These are phyloP conservation scores for Solanum ossicruentum DNA, from an alignment of 257 asterid species.

Conservation along the genomic window DNA sequence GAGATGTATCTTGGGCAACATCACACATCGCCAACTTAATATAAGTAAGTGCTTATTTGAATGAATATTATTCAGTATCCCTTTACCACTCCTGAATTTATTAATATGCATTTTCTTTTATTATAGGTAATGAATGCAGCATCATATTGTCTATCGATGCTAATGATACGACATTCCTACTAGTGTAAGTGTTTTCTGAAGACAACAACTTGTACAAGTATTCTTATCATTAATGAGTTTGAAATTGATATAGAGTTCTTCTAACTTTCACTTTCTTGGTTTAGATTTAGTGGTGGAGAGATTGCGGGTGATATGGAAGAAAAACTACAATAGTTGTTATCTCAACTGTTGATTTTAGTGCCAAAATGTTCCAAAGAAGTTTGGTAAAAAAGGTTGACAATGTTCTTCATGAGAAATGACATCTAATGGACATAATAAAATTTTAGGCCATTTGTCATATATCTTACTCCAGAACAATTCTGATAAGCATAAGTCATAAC, in stretches of 20 bases:
- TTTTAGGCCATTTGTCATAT: constrained; percentile 87
- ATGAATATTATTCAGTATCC: neutral
- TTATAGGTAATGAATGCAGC: constrained; percentile 46
- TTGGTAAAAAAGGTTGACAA: constrained; percentile 41
- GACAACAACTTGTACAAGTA: neutral
- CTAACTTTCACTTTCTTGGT: constrained; percentile 76
- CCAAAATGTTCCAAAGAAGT: constrained; percentile 49
- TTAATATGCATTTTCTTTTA: neutral
- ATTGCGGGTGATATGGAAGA: constrained; percentile 40
- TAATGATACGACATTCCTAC: constrained; percentile 45
- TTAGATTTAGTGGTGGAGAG: constrained; percentile 24
- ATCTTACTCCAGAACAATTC: constrained; percentile 85
- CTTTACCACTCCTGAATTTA: neutral
- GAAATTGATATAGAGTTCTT: constrained; percentile 7
- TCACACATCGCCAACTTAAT: constrained; percentile 44
- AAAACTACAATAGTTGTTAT: constrained; percentile 55
- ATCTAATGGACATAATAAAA: constrained; percentile 88
- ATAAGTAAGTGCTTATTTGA: constrained; percentile 25
- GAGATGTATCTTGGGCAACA: too few relatives aligned
- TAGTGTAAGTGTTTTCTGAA: constrained; percentile 35
- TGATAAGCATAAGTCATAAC: constrained; percentile 92
- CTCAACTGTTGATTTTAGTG: neutral
- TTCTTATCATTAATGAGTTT: neutral
- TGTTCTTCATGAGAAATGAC: constrained; percentile 78
- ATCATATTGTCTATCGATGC: constrained; percentile 35